Conservation (phyloP, 345 rosid species). For the Mercurialis annua region DNA sequence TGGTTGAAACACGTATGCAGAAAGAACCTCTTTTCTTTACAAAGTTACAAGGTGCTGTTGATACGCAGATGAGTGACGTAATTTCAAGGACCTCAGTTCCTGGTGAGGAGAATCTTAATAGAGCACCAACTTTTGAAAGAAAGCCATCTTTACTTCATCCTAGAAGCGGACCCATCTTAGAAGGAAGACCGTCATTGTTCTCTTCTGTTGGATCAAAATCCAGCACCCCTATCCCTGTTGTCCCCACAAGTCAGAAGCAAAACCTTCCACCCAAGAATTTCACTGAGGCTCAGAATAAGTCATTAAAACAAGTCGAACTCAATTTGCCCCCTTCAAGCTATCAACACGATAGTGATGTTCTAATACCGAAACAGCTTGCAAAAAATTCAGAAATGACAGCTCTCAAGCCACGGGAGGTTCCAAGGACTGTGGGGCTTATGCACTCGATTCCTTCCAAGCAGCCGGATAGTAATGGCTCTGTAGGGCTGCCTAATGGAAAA, state of each 20-base stretch:
- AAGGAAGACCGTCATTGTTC: slow-evolving; percentile 38
- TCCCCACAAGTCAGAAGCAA: slow-evolving; percentile 35
- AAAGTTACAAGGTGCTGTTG: slow-evolving; percentile 34
- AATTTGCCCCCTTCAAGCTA: slow-evolving; percentile 61
- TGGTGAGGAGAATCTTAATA: slow-evolving; percentile 28
- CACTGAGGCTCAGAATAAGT: slow-evolving; percentile 44
- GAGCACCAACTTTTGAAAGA: slow-evolving; percentile 33
- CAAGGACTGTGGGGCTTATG: slow-evolving; percentile 36
- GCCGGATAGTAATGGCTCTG: slow-evolving; percentile 34
- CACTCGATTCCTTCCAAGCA: slow-evolving; percentile 43
- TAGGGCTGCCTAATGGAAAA: slow-evolving; percentile 55
- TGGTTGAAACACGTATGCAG: slow-evolving; percentile 42
- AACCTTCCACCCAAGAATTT: slow-evolving; percentile 34
- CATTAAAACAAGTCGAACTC: slow-evolving; percentile 67
- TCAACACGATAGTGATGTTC: slow-evolving; percentile 39
- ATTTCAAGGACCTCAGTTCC: slow-evolving; percentile 35
- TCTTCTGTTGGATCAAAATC: slow-evolving; percentile 35
- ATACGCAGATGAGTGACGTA: slow-evolving; percentile 28
- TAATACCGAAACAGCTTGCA: slow-evolving; percentile 38
- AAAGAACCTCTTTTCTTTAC: slow-evolving; percentile 20
- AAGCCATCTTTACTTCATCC: slow-evolving; percentile 39
- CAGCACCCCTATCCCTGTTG: slow-evolving; percentile 22
- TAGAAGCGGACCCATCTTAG: slow-evolving; percentile 28
- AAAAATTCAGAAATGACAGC: slow-evolving; percentile 36
- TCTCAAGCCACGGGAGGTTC: slow-evolving; percentile 35